Conservation (phyloP, 2,329 filamentous ascomycete species). For the Cladosporium phlei region DNA sequence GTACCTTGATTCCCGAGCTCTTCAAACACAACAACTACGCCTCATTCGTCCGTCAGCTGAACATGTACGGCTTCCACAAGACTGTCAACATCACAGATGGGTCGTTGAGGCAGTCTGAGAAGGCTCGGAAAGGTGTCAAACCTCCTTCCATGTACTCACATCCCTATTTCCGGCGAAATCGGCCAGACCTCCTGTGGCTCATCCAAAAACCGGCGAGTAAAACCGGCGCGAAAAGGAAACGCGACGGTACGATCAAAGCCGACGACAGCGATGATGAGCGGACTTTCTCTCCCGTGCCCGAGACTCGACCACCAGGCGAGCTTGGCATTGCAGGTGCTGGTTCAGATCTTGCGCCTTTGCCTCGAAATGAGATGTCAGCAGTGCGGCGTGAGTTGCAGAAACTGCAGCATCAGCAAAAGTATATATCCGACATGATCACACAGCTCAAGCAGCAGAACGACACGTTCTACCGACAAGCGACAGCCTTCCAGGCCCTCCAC, state of each 20-base stretch:
- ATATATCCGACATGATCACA: constrained; percentile 77
- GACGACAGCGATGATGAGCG: constrained; percentile 67
- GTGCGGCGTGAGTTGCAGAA: constrained; percentile 76
- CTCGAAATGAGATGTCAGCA: constrained; percentile 68
- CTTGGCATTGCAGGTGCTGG: constrained; percentile 32
- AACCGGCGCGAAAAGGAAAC: constrained; percentile 43
- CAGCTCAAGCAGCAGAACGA: constrained; percentile 81
- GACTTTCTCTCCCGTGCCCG: constrained; percentile 26
- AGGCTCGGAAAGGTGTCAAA: constrained; percentile 87
- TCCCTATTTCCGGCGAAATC: constrained; percentile 87
- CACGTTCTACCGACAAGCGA: constrained; percentile 79
- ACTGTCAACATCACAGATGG: constrained; percentile 78
- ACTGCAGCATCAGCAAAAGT: constrained; percentile 77
- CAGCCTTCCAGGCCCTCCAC: constrained; percentile 84
- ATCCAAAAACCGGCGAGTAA: constrained; percentile 91
- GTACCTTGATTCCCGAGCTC: constrained; percentile 66
- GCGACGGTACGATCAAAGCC: constrained; percentile 57
- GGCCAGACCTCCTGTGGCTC: constrained; percentile 88
- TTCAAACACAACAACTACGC: constrained; percentile 80
- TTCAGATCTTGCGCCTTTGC: constrained; percentile 49
- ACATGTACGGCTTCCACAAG: constrained; percentile 55
- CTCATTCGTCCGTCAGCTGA: constrained; percentile 68
- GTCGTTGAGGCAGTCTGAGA: constrained; percentile 93
- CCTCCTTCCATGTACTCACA: constrained; percentile 98
- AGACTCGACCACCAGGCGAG: constrained; percentile 22